Evolutionary conservation across 2,329 filamentous ascomycete genomes (phyloP).

Genomic region (Phaeosphaeriaceae sp.): DNA sequence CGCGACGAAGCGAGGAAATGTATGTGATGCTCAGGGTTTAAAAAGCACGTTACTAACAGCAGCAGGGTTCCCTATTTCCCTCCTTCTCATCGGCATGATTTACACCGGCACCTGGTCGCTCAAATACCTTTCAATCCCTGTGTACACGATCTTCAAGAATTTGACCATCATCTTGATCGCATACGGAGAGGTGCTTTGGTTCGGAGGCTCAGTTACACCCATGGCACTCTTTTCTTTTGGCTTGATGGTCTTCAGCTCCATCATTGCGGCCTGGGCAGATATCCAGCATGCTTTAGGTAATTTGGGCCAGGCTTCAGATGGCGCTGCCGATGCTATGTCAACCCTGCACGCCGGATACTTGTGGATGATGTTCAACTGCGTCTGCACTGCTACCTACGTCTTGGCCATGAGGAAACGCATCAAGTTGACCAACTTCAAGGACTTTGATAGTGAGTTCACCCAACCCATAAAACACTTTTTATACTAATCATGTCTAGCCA

Average conservation of each 20-base stretch:
- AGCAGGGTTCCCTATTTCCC: constrained; percentile 91
- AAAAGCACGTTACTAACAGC: constrained; percentile 16
- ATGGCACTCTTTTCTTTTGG: constrained; percentile 92
- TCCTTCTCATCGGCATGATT: constrained; percentile 98
- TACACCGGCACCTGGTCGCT: constrained; percentile 96
- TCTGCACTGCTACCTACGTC: constrained; percentile 90
- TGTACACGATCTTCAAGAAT: constrained; percentile 99
- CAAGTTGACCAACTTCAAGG: constrained; percentile 99
- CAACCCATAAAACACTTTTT: neutral
- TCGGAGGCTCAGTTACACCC: constrained; percentile 87
- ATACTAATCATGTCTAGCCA: constrained; percentile 65
- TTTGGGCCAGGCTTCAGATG: constrained; percentile 59
- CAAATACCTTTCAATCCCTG: constrained; percentile 94
- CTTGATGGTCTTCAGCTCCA: constrained; percentile 92
- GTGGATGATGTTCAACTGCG: constrained; percentile 97
- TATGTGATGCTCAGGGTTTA: constrained; percentile 54
- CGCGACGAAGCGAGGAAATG: constrained; percentile 90
- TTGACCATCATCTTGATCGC: constrained; percentile 98
- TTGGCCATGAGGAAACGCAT: constrained; percentile 97
- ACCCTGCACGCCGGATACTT: constrained; percentile 94
- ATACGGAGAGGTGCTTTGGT: constrained; percentile 98
- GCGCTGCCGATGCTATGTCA: constrained; percentile 77
- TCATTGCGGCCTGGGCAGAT: constrained; percentile 97
- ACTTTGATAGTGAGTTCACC: constrained; percentile 85
- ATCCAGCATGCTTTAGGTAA: constrained; percentile 82